Evolutionary conservation across 2,329 filamentous ascomycete species (phyloP), one percentile per base, ranked within the genome.

Genomic region (Cercospora beticola): DNA sequence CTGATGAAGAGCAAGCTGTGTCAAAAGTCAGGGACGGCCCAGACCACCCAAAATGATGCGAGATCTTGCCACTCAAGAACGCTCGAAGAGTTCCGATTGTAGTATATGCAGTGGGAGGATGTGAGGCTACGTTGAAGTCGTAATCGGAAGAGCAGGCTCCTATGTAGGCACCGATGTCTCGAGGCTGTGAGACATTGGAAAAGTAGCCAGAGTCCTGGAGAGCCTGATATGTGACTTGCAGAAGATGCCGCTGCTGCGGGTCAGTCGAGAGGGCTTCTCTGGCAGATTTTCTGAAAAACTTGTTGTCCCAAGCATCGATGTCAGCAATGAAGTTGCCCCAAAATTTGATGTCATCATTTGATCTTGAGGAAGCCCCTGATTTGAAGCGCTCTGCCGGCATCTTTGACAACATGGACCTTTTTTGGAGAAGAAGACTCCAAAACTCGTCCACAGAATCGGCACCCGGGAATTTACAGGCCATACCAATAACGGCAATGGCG

Each of bases 41-140:
- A 1, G 76, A 79, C 72, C 82, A 82, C 0, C 81, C 78, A 58
- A 83, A 83, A 62, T 79, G 76, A 66, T 83, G 82, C 33, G 64
- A 62, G n/a, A 58, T 65, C 14, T 49, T 65, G 62, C 62, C 54
- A 26, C 46, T 56, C 12, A 78, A 62, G 52, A 79, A 78, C 9
- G 74, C 73, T 0, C 71, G 60, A 21, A 77, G 66, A 1, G 74
- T 71, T 0, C 78, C 77, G 0, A 74, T 74, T 9, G 78, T 78
- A 0, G 80, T 74, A 62, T 78, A 85, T 0, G 82, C 80, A 18
- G 72, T 80, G 0, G 80, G 54, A 0, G 75, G 54, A 40, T 83
- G 74, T 31, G 77, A 61, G 3, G 77, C 76, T 0, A 82, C 70
- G 61, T 84, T 83, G 40, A 79, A 79, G 18, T 83, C 78, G 67